Percentiles rank a stretch among this genome's conserved stretches.
Evolutionary conservation across 23 red algal genomes (phyloP).

Genomic region (Cyanidium caldarium): DNA sequence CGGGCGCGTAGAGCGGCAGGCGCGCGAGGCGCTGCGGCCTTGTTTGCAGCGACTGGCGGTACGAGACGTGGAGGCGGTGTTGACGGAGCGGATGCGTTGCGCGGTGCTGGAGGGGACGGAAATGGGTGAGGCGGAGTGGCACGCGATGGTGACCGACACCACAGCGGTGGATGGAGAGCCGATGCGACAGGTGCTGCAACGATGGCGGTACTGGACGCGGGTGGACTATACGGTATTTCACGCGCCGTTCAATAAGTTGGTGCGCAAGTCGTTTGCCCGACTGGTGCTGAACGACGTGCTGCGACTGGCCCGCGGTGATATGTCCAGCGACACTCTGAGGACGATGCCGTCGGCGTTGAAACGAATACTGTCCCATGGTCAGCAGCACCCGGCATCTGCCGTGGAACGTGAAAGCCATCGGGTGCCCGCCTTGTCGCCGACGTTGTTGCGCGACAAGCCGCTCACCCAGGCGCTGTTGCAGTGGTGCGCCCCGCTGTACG

Average conservation of each 20-base stretch:
- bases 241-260: constrained; percentile 97
- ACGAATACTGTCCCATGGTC: neutral
- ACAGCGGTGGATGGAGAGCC: neutral
- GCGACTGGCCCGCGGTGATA: neutral
- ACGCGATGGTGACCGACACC: neutral
- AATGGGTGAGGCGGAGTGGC: neutral
- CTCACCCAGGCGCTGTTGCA: neutral
- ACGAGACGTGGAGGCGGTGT: neutral
- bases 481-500: constrained; percentile 22
- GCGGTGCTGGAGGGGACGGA: neutral
- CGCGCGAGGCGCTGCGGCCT: neutral
- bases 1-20: neutral
- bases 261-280: constrained; percentile 67
- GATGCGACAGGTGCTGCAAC: too few species aligned
- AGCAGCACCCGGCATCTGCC: too few species aligned
- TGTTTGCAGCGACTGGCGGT: too few species aligned
- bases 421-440: neutral
- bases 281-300: constrained; percentile 13
- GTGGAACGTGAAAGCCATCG: too few species aligned
- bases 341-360: neutral
- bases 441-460: neutral
- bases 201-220: neutral
- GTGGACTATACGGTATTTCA: constrained; percentile 71
- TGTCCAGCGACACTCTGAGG: neutral
- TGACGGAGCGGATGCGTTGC: neutral